These are phyloP conservation scores for Magnusiomyces tetraspermus DNA, from an alignment of 1,139 yeast species.

Conservation along the genomic window DNA sequence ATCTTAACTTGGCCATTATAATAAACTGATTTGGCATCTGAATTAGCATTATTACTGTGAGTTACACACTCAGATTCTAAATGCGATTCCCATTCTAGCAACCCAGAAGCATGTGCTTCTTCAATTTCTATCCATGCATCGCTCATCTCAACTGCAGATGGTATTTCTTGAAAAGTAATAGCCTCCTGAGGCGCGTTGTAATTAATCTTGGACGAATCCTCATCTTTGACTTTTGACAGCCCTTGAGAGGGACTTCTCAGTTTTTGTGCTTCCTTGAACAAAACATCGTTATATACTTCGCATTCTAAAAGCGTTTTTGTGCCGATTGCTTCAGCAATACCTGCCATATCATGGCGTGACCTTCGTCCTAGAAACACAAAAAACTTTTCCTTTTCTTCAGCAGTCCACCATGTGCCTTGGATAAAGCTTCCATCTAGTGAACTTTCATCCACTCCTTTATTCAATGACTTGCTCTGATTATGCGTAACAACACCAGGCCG, in stretches of 20 bases:
- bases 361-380: slow-evolving; percentile 38
- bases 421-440: slow-evolving; percentile 6
- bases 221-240: not conserved
- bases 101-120: slow-evolving; percentile 34
- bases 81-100: slow-evolving; percentile 3
- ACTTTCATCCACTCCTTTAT: not conserved
- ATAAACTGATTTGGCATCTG: not conserved
- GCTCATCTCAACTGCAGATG: slow-evolving; percentile 48
- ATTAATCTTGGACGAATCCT: not conserved
- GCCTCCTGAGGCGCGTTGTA: slow-evolving; percentile 15
- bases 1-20: not conserved
- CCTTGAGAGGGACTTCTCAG: not conserved
- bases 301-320: slow-evolving; percentile 41
- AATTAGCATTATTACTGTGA: not conserved
- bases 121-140: slow-evolving; percentile 41
- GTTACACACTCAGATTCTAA: not conserved
- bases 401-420: slow-evolving; percentile 35
- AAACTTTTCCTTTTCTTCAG: slow-evolving; percentile 37
- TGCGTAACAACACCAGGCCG: not conserved
- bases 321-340: slow-evolving; percentile 35
- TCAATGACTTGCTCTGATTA: not conserved
- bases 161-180: slow-evolving; percentile 38
- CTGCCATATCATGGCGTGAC: slow-evolving; percentile 42
- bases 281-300: slow-evolving; percentile 38
- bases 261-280: slow-evolving; percentile 27